A percentile compares a stretch with the other conserved stretches of the same genome.
Evolutionary conservation across 352 stramenopile species (phyloP).

Genomic region (Blastocystis sp.): DNA sequence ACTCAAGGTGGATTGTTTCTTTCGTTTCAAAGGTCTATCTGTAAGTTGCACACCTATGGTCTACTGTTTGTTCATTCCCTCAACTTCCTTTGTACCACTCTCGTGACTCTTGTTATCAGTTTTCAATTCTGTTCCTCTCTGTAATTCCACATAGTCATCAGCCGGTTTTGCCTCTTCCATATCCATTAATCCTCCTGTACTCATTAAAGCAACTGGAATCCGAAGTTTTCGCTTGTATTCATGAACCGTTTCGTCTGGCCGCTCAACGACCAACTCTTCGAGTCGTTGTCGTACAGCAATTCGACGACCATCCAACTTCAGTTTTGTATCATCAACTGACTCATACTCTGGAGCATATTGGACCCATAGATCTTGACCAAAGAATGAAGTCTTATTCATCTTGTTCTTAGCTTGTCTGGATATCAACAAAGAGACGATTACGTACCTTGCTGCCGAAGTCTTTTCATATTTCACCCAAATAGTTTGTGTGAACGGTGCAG

Average conservation of each 20-base stretch:
- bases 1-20: not conserved
- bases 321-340: not conserved
- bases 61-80: constrained; percentile 2
- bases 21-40: not conserved
- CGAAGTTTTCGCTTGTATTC: not conserved
- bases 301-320: constrained; percentile 1
- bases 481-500: constrained; percentile 47
- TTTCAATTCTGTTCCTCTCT: not conserved
- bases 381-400: constrained; percentile 55
- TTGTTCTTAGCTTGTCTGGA: constrained; percentile 46
- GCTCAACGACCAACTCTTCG: constrained; percentile 28
- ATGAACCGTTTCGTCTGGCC: not conserved
- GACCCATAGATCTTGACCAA: constrained; percentile 51
- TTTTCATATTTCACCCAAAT: constrained; percentile 46
- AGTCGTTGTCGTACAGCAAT: constrained; percentile 26
- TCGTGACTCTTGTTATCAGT: not conserved
- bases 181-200: not conserved
- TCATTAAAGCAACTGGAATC: not conserved
- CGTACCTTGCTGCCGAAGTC: constrained; percentile 7
- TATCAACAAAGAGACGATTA: not conserved
- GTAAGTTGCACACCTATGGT: not conserved
- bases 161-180: constrained; percentile 27
- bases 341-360: constrained; percentile 59
- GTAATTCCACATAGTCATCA: not conserved
- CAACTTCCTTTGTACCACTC: not conserved